A percentile compares a stretch with the other conserved stretches of the same genome.
Evolutionary conservation across 176 grass and related monocot genomes (phyloP).

Genomic region (Panicum miliaceum): DNA sequence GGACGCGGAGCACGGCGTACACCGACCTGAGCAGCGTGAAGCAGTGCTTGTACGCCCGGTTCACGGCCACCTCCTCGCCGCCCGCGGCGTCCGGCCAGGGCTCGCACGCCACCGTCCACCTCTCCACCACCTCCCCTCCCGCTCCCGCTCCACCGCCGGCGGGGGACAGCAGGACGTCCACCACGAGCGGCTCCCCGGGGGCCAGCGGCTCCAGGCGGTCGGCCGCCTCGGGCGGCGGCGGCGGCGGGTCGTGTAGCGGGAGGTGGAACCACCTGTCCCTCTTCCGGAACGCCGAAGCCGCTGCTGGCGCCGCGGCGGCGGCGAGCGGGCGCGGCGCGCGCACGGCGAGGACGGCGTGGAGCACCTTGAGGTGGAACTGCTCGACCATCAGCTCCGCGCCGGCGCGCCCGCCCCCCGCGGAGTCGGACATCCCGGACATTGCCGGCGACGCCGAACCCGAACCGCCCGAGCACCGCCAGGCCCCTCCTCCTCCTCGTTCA

Average conservation of each 20-base stretch:
- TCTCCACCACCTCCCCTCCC: slow-evolving; percentile 62
- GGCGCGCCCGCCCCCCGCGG: slow-evolving; percentile 49
- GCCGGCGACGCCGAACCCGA: slow-evolving; percentile 6
- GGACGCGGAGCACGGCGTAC: slow-evolving; percentile 67
- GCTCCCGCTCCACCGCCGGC: slow-evolving; percentile 27
- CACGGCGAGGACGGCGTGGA: slow-evolving; percentile 78
- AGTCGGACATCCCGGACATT: slow-evolving; percentile 72
- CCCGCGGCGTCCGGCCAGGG: slow-evolving; percentile 49
- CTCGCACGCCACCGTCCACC: slow-evolving; percentile 77
- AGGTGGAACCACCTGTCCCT: slow-evolving; percentile 88
- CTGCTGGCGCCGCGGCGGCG: background rate
- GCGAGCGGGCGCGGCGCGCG: slow-evolving; percentile 64
- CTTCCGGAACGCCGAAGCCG: slow-evolving; percentile 38
- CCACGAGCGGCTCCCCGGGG: slow-evolving; percentile 58
- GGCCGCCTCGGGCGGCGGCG: slow-evolving; percentile 52
- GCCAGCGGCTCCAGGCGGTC: slow-evolving; percentile 53
- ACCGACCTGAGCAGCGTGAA: slow-evolving; percentile 75
- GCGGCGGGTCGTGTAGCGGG: slow-evolving; percentile 61
- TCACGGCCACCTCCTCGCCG: slow-evolving; percentile 58
- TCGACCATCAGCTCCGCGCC: slow-evolving; percentile 76
- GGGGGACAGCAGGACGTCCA: slow-evolving; percentile 62
- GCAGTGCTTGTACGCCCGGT: slow-evolving; percentile 78
- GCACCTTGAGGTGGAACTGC: slow-evolving; percentile 83
- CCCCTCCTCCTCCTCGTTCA: slow-evolving; percentile 29
- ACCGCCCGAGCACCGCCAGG: background rate